Conservation (phyloP, 306 rosid genomes). For the Vicia faba region DNA sequence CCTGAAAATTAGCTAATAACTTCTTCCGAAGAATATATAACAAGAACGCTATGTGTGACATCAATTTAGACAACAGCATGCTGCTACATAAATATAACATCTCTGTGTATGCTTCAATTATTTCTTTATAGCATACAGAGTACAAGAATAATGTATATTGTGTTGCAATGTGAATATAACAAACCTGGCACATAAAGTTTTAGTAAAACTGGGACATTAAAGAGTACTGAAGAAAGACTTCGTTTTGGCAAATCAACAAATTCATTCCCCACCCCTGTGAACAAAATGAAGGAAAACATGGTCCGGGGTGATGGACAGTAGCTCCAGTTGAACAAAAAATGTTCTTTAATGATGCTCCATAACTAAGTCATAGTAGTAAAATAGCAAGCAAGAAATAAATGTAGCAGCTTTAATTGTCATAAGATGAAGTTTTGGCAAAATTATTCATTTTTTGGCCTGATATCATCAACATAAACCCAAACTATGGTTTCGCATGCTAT, state of each 20-base stretch:
- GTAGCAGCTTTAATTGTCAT: constrained; percentile 19
- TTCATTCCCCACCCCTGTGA: background rate
- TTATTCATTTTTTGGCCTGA: constrained; percentile 8
- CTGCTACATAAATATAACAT: constrained; percentile 26
- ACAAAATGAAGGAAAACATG: constrained; percentile 16
- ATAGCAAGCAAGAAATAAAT: constrained; percentile 23
- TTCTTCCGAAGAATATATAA: constrained; percentile 21
- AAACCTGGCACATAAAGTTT: background rate
- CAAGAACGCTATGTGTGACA: constrained; percentile 5
- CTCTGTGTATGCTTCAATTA: constrained; percentile 19
- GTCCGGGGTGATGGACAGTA: background rate
- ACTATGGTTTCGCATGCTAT: constrained; percentile 23
- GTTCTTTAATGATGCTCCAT: constrained; percentile 4
- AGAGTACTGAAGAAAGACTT: constrained; percentile 15
- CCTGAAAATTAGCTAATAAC: constrained; percentile 21
- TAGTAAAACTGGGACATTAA: constrained; percentile 5
- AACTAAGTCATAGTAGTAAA: constrained; percentile 15
- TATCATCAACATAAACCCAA: constrained; percentile 19
- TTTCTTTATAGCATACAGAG: constrained; percentile 12
- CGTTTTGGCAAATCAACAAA: constrained; percentile 4
- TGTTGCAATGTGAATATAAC: constrained; percentile 12
- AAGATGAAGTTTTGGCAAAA: background rate
- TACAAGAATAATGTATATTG: constrained; percentile 12
- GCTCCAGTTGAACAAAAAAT: background rate
- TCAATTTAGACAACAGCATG: constrained; percentile 23